Evolutionary conservation across 495 filamentous ascomycete genomes (phyloP).

Genomic region (Chaetomium tenue): DNA sequence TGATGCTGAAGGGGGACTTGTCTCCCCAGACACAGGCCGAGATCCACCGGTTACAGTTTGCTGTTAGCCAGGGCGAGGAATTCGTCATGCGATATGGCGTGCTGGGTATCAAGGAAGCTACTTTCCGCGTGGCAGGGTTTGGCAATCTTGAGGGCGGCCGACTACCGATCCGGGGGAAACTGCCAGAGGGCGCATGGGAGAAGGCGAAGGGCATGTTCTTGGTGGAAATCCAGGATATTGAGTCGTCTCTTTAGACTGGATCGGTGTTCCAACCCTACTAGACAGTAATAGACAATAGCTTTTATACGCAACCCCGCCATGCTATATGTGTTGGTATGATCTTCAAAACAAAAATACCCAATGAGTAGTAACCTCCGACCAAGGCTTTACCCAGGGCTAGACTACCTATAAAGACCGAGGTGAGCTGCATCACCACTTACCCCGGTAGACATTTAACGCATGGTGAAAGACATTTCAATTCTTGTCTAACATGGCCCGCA

Average conservation of each 20-base stretch:
- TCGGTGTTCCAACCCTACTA: neutral
- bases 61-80: conserved; percentile 58
- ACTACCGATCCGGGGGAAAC: conserved; percentile 52
- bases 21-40: conserved; percentile 35
- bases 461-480: neutral
- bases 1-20: conserved; percentile 39
- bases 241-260: conserved; percentile 15
- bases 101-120: conserved; percentile 63
- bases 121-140: conserved; percentile 52
- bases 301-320: neutral
- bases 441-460: too few relatives aligned
- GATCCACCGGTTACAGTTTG: conserved; percentile 54
- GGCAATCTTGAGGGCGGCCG: conserved; percentile 56
- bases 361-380: too few relatives aligned
- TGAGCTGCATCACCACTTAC: too few relatives aligned
- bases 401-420: too few relatives aligned
- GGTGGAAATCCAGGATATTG: conserved; percentile 28
- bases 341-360: too few relatives aligned
- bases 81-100: conserved; percentile 56
- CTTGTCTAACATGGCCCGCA: neutral
- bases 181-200: conserved; percentile 48
- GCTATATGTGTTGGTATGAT: too few relatives aligned
- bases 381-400: neutral
- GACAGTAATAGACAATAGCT: neutral
- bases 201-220: conserved; percentile 28